Conservation (phyloP, 2,329 filamentous ascomycete species). For the Exophiala xenobiotica region DNA sequence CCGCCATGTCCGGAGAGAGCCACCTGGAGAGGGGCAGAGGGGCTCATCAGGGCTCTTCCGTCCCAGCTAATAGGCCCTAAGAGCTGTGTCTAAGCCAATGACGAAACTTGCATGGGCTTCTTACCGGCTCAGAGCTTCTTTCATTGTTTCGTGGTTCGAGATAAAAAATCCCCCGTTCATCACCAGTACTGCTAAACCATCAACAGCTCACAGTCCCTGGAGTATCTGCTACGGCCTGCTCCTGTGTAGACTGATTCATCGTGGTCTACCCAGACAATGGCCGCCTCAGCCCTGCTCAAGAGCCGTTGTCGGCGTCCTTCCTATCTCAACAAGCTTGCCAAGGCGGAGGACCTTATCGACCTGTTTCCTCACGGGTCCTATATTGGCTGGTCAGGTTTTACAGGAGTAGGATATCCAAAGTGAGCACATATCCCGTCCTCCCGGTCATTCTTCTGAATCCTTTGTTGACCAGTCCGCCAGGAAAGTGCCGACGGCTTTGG, state of each 20-base stretch:
- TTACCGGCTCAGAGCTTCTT: background rate
- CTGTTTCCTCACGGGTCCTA: conserved; percentile 83
- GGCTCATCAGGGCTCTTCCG: background rate
- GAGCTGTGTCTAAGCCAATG: no score
- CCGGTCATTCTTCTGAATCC: background rate
- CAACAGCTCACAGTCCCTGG: background rate
- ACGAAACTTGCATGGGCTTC: background rate
- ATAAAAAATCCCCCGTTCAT: no score
- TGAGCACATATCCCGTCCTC: conserved; percentile 46
- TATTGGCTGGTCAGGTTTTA: conserved; percentile 89
- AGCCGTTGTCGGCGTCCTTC: conserved; percentile 72
- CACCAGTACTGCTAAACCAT: no score
- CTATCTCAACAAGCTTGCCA: conserved; percentile 75
- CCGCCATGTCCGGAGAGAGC: background rate
- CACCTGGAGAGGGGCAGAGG: background rate
- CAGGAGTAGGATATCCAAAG: conserved; percentile 87
- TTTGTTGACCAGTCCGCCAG: conserved; percentile 45
- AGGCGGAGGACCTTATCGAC: conserved; percentile 74
- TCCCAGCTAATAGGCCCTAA: no score
- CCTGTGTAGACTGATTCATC: background rate
- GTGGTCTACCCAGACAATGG: conserved; percentile 38
- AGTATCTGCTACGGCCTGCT: background rate
- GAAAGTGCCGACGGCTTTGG: conserved; percentile 78
- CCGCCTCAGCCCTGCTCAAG: conserved; percentile 71
- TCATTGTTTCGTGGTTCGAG: background rate